These are phyloP conservation scores for Saccharomyces hybrid DNA, from an alignment of 1,139 yeast genomes.

Conservation along the genomic window DNA sequence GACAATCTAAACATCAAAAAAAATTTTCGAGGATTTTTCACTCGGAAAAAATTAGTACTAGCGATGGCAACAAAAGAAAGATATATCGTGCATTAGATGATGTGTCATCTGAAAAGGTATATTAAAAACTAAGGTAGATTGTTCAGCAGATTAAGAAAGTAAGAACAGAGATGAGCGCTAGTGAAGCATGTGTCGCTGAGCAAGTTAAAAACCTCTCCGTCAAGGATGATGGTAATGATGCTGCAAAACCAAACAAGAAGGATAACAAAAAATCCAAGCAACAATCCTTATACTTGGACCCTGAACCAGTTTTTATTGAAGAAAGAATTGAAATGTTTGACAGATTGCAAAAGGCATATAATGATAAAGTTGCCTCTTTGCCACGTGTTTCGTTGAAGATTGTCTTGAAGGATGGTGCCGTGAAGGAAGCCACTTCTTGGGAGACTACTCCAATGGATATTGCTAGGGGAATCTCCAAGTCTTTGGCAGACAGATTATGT, in stretches of 20 bases:
- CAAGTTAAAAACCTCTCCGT: constrained; percentile 50
- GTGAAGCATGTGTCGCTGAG: constrained; percentile 37
- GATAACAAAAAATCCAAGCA: constrained; percentile 28
- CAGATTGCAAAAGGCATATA: constrained; percentile 68
- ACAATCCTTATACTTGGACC: constrained; percentile 50
- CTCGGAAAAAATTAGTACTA: background rate
- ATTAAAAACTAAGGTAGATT: background rate
- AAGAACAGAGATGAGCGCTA: background rate
- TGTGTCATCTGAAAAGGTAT: background rate
- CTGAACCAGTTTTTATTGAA: constrained; percentile 76
- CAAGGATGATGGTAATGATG: constrained; percentile 23
- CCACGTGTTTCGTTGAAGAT: too few relatives aligned
- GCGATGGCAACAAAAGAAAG: background rate
- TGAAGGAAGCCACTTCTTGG: too few relatives aligned
- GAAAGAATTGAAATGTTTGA: constrained; percentile 76
- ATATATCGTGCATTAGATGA: background rate
- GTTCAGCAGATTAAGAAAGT: background rate
- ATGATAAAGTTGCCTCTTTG: constrained; percentile 58
- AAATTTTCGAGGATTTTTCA: background rate
- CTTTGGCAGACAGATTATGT: too few relatives aligned
- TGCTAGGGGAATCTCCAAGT: too few relatives aligned
- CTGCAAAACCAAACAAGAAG: constrained; percentile 22
- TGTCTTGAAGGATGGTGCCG: too few relatives aligned
- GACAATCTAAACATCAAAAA: background rate
- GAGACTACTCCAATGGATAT: too few relatives aligned